Base-by-base conservation (phyloP, 2,329 filamentous ascomycete genomes). In the Pestalotiopsis sp. region DNA sequence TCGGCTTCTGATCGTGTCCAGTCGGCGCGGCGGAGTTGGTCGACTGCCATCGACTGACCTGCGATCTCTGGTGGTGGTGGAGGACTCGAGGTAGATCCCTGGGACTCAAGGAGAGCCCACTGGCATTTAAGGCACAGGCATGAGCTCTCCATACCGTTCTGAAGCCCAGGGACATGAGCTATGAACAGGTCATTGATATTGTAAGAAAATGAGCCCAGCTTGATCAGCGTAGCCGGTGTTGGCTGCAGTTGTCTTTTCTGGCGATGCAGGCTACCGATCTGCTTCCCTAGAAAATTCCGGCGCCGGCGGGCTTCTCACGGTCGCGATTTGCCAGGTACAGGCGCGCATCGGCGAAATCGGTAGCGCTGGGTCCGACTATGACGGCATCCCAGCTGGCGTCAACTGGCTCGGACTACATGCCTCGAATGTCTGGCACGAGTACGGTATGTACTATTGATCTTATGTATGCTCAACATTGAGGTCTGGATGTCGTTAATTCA, bases 131-230 rank as follows among this genome's bases (percentile, higher is more conserved):
- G 65, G 71, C 64, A 72, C 69, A 71, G 70, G 70, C 62, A 69
- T 68, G 75, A 71, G 75, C 76, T 72, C 75, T 75, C 75, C 75
- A 76, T 74, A 75, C 68, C 64, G 69, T 73, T 64, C 70, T 72
- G 72, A 77, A 66, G 70, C 74, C 76, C 72, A 75, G 74, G 75
- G 76, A 78, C 77, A 79, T 78, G 71, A 72, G 76, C 74, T 79
- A 76, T 72, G 68, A 69, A 62, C 67, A 68, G 66, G 68, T 68
- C 76, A 78, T 78, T 68, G 61, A 72, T 49, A 3, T 45, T 58
- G 36, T 20, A 11, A 60, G 31, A 36, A 41, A 14, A 13, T n/a
- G 38, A 23, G 31, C 25, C 36, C 27, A 23, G 6, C 14, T 66
- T 5, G 45, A 68, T 67, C 66, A 57, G 68, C 49, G 63, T 68